Evolutionary conservation across 345 rosid species (phyloP), one percentile per base, ranked within the genome.

Genomic region (Psidium guajava): DNA sequence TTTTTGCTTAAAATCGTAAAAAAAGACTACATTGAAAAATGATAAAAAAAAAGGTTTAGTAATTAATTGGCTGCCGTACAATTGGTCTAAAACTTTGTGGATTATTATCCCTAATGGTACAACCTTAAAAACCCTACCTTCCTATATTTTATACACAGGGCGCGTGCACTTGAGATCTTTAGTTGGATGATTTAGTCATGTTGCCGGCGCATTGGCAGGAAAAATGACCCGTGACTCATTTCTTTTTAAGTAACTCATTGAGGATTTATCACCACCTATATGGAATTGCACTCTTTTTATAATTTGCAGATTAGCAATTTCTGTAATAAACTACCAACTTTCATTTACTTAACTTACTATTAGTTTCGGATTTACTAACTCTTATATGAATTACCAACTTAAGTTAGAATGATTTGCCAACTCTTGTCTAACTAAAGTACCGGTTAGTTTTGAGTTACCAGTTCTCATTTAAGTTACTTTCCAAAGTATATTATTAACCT

Each of bases 1-100:
- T 49, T 8, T 49, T 11, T 8, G 5, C 50, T 49, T 16, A 51
- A 51, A 51, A 51, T 51, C 13, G 16, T 5, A 4, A 11, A 12
- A 2, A 58, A 58, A 4, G 18, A 1, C 32, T n/a, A n/a, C 8
- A 0, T 59, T n/a, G 13, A 5, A 59, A 13, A 59, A 1, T 59
- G 28, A 6, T 59, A n/a, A n/a, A n/a, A n/a, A 16, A 59, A 59
- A 59, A 2, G 1, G 1, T 3, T 59, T 0, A 27, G 3, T 5
- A 59, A 2, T 59, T 13, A 59, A n/a, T 59, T n/a, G 0, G 0
- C 24, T 22, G 25, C 25, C 0, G 5, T 49, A 49, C 11, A 11
- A 49, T 49, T 24, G 15, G 0, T 57, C 11, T 49, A 49, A 11
- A 49, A 49, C 51, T 49, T 49, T 49, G 51, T 49, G 51, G 12